Percentiles rank a stretch among this genome's conserved stretches.
Conservation (phyloP, 2,329 filamentous ascomycete genomes). For the Claviceps pusilla region DNA sequence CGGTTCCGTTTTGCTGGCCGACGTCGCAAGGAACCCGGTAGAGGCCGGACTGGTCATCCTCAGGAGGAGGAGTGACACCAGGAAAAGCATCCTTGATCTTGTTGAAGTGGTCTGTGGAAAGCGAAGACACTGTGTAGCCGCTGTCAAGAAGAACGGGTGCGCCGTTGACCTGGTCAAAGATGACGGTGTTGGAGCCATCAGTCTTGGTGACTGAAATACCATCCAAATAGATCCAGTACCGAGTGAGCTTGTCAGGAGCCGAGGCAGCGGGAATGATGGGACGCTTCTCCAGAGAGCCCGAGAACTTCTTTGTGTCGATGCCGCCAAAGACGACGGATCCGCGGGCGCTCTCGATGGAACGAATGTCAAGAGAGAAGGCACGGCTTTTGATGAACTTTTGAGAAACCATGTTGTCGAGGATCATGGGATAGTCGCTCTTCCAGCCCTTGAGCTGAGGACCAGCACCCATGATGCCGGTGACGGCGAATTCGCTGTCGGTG, state of each 20-base stretch:
- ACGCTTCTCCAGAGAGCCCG: constrained; percentile 36
- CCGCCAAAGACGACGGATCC: constrained; percentile 37
- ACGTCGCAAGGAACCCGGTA: constrained; percentile 33
- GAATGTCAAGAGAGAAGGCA: constrained; percentile 21
- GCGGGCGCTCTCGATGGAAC: constrained; percentile 16
- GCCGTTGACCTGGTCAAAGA: constrained; percentile 24
- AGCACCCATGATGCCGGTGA: constrained; percentile 21
- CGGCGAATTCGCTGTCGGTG: constrained; percentile 15
- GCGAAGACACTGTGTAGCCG: constrained; percentile 51
- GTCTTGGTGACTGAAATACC: constrained; percentile 19
- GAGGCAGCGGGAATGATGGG: constrained; percentile 34
- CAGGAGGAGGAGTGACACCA: constrained; percentile 2
- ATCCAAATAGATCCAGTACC: constrained; percentile 29
- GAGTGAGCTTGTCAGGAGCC: constrained; percentile 19
- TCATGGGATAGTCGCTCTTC: constrained; percentile 18
- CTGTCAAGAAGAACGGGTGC: constrained; percentile 46
- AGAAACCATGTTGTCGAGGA: constrained; percentile 20
- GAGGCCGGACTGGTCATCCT: constrained; percentile 19
- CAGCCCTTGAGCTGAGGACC: constrained; percentile 20
- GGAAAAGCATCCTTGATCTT: constrained; percentile 28
- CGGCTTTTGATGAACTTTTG: constrained; percentile 24
- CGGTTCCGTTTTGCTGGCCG: constrained; percentile 20
- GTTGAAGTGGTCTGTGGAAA: constrained; percentile 41
- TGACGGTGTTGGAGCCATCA: constrained; percentile 24
- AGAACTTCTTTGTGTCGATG: constrained; percentile 40